Percentiles rank a stretch among this genome's conserved stretches.
Conservation (phyloP, 352 stramenopile genomes). For the Phytophthora niederhauseri region DNA sequence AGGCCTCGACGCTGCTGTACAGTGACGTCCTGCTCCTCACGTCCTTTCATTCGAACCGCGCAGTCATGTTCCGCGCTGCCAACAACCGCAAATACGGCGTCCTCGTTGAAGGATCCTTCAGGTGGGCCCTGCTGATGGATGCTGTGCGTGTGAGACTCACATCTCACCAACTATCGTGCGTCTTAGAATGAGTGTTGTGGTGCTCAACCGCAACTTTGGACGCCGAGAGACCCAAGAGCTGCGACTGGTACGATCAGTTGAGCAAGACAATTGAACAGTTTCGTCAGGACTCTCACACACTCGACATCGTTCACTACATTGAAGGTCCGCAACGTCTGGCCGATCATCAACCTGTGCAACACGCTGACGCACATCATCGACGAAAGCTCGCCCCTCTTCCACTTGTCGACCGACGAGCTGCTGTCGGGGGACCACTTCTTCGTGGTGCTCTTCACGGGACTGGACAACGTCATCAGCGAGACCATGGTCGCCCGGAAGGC, state of each 20-base stretch:
- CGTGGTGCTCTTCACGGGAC: constrained; percentile 58
- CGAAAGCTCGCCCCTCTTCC: constrained; percentile 51
- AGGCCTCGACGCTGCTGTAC: constrained; percentile 53
- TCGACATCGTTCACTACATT: not conserved
- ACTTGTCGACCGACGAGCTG: constrained; percentile 50
- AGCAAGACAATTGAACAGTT: not conserved
- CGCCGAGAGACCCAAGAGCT: constrained; percentile 62
- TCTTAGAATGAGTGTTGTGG: constrained; percentile 54
- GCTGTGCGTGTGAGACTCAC: not conserved
- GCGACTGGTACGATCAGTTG: constrained; percentile 33
- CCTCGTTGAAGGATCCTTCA: constrained; percentile 64
- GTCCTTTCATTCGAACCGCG: constrained; percentile 52
- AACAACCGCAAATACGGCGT: constrained; percentile 60
- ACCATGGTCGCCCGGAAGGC: constrained; percentile 65
- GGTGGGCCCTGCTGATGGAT: constrained; percentile 25
- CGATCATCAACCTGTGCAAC: constrained; percentile 60
- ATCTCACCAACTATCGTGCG: not conserved
- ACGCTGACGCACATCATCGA: constrained; percentile 67
- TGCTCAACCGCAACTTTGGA: constrained; percentile 50
- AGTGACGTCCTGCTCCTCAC: constrained; percentile 59
- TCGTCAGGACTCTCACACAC: not conserved
- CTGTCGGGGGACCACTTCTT: constrained; percentile 60
- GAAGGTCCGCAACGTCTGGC: constrained; percentile 65
- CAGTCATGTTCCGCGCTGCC: constrained; percentile 63
- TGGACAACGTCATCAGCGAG: constrained; percentile 61